phyloP scores from a whole-genome alignment of 2,329 filamentous ascomycete genomes.

The Colletotrichum tabaci region DNA sequence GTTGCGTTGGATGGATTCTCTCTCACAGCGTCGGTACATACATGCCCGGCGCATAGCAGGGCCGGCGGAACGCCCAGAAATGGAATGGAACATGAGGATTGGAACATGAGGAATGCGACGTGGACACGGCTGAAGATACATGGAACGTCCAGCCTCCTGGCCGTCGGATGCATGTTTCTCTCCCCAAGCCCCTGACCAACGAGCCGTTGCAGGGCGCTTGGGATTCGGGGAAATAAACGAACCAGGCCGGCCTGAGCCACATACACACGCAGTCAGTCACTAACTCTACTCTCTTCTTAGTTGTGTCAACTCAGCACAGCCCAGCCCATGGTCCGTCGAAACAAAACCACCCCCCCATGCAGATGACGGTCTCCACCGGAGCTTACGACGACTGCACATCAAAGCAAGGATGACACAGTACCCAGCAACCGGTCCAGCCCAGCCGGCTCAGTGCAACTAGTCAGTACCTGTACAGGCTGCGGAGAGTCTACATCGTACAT shows the following conservation, averaged over 20 bases:
- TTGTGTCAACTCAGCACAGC: background rate
- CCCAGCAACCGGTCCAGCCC: constrained; percentile 6
- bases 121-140: constrained; percentile 16
- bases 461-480: background rate
- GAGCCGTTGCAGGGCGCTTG: constrained; percentile 1
- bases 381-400: constrained; percentile 43
- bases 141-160: constrained; percentile 20
- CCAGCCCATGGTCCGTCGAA: background rate
- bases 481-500: too few relatives aligned
- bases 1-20: background rate
- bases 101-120: constrained; percentile 13
- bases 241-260: constrained; percentile 20
- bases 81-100: background rate
- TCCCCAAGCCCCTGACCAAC: constrained; percentile 22
- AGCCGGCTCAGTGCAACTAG: background rate
- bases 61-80: constrained; percentile 18
- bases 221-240: background rate
- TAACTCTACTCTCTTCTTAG: too few relatives aligned
- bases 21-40: background rate
- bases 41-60: constrained; percentile 1
- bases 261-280: background rate
- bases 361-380: constrained; percentile 39
- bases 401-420: constrained; percentile 37
- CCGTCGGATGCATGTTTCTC: constrained; percentile 12
- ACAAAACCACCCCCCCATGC: constrained; percentile 5